A percentile compares a stretch with the other conserved stretches of the same genome.
Conservation (phyloP, 306 rosid species). For the Pyrus communis region DNA sequence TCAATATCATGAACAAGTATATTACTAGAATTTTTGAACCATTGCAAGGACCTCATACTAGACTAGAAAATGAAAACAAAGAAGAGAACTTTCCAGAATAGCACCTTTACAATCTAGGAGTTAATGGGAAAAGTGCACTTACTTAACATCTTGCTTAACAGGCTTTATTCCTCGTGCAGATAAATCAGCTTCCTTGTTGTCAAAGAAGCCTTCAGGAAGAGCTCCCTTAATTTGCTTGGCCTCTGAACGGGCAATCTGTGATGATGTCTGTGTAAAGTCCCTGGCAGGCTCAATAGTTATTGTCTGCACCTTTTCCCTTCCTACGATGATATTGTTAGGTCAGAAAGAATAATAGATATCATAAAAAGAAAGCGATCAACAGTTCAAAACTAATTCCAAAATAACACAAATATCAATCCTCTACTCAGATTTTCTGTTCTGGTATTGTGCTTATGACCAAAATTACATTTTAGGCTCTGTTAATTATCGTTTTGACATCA, state of each 20-base stretch:
- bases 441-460: not conserved
- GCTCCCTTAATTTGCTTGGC: constrained; percentile 55
- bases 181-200: constrained; percentile 90
- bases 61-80: no score
- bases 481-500: not conserved
- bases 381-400: not conserved
- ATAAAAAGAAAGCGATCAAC: not conserved
- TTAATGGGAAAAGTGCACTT: constrained; percentile 21
- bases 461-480: no score
- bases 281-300: constrained; percentile 23
- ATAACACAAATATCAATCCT: not conserved
- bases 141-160: constrained; percentile 92
- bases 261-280: constrained; percentile 30
- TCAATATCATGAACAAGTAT: not conserved
- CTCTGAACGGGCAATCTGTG: constrained; percentile 38
- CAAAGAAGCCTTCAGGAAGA: constrained; percentile 97
- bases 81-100: not conserved
- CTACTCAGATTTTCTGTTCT: not conserved
- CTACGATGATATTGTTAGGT: constrained; percentile 16
- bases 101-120: not conserved
- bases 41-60: not conserved
- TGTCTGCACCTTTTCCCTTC: constrained; percentile 27
- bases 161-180: constrained; percentile 84
- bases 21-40: not conserved
- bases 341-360: not conserved